A percentile compares a stretch with the other conserved stretches of the same genome.
Conservation (phyloP, 306 rosid genomes). For the Arachis stenosperma region DNA sequence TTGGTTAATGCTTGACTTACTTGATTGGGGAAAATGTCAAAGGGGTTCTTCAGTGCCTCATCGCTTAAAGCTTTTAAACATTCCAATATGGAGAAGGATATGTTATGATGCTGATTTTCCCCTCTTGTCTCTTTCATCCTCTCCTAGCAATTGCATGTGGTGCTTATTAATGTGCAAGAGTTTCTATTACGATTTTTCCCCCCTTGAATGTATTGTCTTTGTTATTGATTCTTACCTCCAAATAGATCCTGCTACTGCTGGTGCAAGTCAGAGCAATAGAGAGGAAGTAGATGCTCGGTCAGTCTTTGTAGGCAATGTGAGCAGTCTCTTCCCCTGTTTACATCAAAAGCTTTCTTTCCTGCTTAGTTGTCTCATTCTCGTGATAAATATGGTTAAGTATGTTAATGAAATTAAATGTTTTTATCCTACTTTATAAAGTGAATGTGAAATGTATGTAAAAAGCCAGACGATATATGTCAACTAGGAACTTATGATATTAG, state of each 20-base stretch:
- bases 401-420: conserved; percentile 7
- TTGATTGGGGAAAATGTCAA: background rate
- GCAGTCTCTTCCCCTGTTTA: conserved; percentile 43
- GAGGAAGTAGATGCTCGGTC: conserved; percentile 87
- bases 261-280: conserved; percentile 66
- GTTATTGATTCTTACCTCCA: conserved; percentile 36
- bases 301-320: conserved; percentile 89
- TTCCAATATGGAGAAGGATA: conserved; percentile 23
- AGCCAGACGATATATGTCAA: too few relatives aligned
- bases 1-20: conserved; percentile 16
- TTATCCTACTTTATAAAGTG: background rate
- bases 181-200: conserved; percentile 3
- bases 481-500: background rate
- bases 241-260: conserved; percentile 66
- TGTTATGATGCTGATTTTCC: background rate
- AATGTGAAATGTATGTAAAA: background rate
- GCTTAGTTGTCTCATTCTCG: conserved; percentile 1
- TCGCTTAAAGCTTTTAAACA: background rate
- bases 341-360: conserved; percentile 24
- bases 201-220: conserved; percentile 12
- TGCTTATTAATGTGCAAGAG: background rate
- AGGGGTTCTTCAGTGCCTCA: background rate
- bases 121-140: background rate
- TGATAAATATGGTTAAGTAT: conserved; percentile 6
- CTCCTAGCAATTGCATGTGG: conserved; percentile 7